Conservation (phyloP, 495 filamentous ascomycete species). For the Penicillium parvum region DNA sequence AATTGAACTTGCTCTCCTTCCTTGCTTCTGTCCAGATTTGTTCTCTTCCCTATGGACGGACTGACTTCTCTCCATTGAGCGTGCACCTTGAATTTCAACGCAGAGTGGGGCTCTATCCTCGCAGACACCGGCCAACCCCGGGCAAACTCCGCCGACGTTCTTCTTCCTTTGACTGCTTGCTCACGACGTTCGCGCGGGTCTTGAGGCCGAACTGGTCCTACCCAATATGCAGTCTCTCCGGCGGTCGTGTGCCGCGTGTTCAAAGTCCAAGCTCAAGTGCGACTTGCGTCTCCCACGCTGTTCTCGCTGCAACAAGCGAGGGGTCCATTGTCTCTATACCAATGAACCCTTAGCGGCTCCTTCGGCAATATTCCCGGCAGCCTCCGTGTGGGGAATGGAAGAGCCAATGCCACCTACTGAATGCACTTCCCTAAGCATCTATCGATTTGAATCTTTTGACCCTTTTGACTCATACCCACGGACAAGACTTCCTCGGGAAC, state of each 20-base stretch:
- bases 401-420: conserved; percentile 2
- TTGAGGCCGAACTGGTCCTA: neutral
- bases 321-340: conserved; percentile 41
- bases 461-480: conserved; percentile 50
- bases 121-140: neutral
- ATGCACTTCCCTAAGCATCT: conserved; percentile 9
- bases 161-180: neutral
- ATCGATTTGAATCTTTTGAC: conserved; percentile 33
- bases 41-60: too few relatives aligned
- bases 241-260: conserved; percentile 47
- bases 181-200: neutral
- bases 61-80: too few relatives aligned
- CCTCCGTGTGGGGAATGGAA: conserved; percentile 6
- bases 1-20: too few relatives aligned
- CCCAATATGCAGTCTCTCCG: conserved; percentile 44
- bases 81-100: too few relatives aligned
- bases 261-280: conserved; percentile 46
- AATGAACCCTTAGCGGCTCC: conserved; percentile 44
- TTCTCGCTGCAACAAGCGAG: conserved; percentile 45
- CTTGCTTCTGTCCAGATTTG: too few relatives aligned
- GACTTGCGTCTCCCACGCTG: conserved; percentile 46
- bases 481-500: conserved; percentile 42
- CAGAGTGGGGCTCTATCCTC: too few relatives aligned
- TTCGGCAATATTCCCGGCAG: conserved; percentile 20
- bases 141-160: neutral